A percentile compares a stretch with the other conserved stretches of the same genome.
Conservation (phyloP, 129 eudicot species). For the Ambrosia trifida region DNA sequence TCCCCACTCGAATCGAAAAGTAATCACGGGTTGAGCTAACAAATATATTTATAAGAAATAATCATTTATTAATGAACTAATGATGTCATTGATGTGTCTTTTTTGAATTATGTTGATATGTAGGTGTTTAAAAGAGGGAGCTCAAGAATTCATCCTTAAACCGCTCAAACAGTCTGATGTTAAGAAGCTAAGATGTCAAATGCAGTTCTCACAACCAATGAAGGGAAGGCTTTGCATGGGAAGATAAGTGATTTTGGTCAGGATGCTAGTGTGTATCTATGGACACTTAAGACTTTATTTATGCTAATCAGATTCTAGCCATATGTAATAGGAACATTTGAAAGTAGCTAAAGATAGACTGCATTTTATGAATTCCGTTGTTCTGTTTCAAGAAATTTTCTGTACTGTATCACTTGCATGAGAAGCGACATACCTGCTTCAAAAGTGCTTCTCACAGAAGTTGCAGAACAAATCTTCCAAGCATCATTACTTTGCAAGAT, state of each 20-base stretch:
- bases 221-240: conserved; percentile 49
- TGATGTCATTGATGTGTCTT: conserved; percentile 2
- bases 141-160: conserved; percentile 70
- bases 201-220: conserved; percentile 32
- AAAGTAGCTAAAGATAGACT: conserved; percentile 11
- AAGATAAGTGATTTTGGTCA: conserved; percentile 22
- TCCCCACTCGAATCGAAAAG: conserved; percentile 68
- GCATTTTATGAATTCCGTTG: conserved; percentile 8
- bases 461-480: conserved; percentile 48
- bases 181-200: conserved; percentile 58
- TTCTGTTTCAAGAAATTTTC: conserved; percentile 16
- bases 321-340: conserved; percentile 25
- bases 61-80: not conserved
- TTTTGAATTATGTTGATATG: conserved; percentile 14
- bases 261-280: not conserved
- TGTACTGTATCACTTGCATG: conserved; percentile 9
- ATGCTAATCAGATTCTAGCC: conserved; percentile 12
- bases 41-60: not conserved
- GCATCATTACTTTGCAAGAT: conserved; percentile 47
- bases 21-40: conserved; percentile 28
- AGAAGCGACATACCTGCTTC: conserved; percentile 36
- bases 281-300: not conserved
- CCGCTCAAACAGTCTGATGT: conserved; percentile 77
- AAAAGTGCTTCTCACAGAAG: conserved; percentile 31
- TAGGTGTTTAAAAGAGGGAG: conserved; percentile 87